Base-by-base conservation (phyloP, 352 stramenopile species). In the Pythium aquatile region DNA sequence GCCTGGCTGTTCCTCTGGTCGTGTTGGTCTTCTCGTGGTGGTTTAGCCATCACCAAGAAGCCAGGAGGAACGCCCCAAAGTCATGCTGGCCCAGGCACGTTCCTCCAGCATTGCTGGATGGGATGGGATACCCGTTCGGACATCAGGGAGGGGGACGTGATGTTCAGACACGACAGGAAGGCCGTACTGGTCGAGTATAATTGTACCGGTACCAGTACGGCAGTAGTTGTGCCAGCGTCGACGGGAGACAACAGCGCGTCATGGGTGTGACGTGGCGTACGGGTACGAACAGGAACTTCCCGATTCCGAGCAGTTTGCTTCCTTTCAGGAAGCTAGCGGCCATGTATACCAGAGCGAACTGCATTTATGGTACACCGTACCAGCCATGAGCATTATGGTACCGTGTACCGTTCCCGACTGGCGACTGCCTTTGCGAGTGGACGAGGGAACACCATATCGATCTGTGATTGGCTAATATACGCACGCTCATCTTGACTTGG, bases 381-480 rank as follows among this genome's bases (percentile, higher is more conserved):
- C 56, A 17, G 9, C 16, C 1, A 26, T 44, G 33, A 46, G 16
- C 13, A 32, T 32, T 5, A 47, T 48, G 54, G 54, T 60, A 60
- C 54, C 17, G 2, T 61, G 54, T 60, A 35, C 54, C 35, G n/a
- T 13, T 52, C 24, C 9, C 39, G 52, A 33, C 56, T 44, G 58
- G 35, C 58, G 32, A 57, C 58, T 64, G 47, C 26, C 58, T 28
- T 39, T 14, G 14, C 58, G 29, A 65, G 35, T 14, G 33, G 35
- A 65, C 58, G 28, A 57, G 16, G 20, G 26, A 20, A 11, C 14
- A 8, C 11, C 1, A 59, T 53, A 20, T 4, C 3, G 9, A 4
- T 40, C 28, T 16, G 3, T 58, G 29, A 68, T 68, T 68, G 61
- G 61, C 61, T 62, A 49, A 39, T 53, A 55, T 30, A 49, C 17